These are phyloP conservation scores for Nakazawaea ishiwadae DNA, from an alignment of 805 yeast genomes.

Conservation along the genomic window DNA sequence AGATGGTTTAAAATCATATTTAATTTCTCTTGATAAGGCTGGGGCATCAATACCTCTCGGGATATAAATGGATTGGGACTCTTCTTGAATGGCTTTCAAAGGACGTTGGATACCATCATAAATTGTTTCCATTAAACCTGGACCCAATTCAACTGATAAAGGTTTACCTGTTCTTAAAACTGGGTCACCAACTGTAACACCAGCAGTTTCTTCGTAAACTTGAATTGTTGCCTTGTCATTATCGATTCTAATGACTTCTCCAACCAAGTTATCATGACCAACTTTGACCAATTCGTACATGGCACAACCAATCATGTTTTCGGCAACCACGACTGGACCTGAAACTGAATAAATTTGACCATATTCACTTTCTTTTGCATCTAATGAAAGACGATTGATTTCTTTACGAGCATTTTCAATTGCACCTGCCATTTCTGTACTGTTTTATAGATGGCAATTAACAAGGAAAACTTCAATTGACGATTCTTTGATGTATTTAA, in stretches of 20 bases:
- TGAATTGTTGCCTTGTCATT: conserved; percentile 97
- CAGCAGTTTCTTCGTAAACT: conserved; percentile 99
- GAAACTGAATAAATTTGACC: conserved; percentile 93
- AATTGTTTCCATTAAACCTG: conserved; percentile 98
- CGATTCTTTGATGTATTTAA: too few species aligned
- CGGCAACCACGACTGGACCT: conserved; percentile 97
- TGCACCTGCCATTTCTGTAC: conserved; percentile 75
- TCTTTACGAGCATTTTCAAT: conserved; percentile 95
- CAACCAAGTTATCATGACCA: conserved; percentile 95
- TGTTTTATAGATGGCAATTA: too few species aligned
- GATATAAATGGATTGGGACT: conserved; percentile 87
- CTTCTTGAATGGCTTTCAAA: conserved; percentile 83
- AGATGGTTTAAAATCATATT: conserved; percentile 86
- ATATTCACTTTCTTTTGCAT: conserved; percentile 67
- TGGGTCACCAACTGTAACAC: conserved; percentile 99
- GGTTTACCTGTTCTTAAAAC: conserved; percentile 98
- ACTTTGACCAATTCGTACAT: conserved; percentile 99
- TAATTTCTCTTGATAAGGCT: conserved; percentile 75
- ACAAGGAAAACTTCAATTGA: too few species aligned
- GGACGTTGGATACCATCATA: conserved; percentile 99
- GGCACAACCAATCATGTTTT: conserved; percentile 99
- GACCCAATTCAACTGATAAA: conserved; percentile 97
- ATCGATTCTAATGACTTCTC: conserved; percentile 96
- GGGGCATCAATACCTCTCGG: conserved; percentile 99
- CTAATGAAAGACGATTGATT: conserved; percentile 78